Base-by-base conservation (phyloP, 2,329 filamentous ascomycete species). In the Pleoardoris graminearum region DNA sequence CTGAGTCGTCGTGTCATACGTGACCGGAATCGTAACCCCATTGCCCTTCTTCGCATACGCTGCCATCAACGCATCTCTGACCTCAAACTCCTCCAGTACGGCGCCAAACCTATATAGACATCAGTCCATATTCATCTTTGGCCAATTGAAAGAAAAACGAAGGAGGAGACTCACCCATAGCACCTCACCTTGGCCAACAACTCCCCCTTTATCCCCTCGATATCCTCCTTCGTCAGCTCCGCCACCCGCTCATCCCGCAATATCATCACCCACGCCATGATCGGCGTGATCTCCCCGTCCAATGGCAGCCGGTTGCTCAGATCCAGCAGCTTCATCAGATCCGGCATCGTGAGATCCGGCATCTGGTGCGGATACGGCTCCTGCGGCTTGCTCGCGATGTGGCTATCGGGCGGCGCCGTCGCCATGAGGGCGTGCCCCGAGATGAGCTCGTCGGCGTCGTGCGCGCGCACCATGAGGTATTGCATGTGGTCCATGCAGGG, bases 381-480 rank as follows among this genome's bases (percentile, higher is more conserved):
- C 43, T 80, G 75, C 1, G 82, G 82, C 27, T 80, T 78, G 38
- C 77, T 76, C 53, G 77, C 75, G 61, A 86, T 80, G 63, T 85
- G 82, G 52, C 78, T 81, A 47, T 86, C 84, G 4, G 92, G 90
- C 41, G 93, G 92, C 69, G 90, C 96, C 14, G 89, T 89, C 14
- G 90, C 89, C 93, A 97, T 97, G 61, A 97, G 79, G 4, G 90
- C 92, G 73, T 99, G 94, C 35, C 93, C 94, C 59, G 89, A 93
- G 36, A 89, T 66, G 32, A 53, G 60, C 58, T 88, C 87, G 48
- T 76, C 75, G 51, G 73, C 67, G 52, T 77, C 79, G 70, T 79
- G 73, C 56, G 78, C 81, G 53, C 79, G 76, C 51, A 81, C 86
- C 61, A 92, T 79, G 55, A 96, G 80, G 75, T 87, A 90, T 63